phyloP scores from a whole-genome alignment of 148 eudicot genomes.

The Camellia japonica region DNA sequence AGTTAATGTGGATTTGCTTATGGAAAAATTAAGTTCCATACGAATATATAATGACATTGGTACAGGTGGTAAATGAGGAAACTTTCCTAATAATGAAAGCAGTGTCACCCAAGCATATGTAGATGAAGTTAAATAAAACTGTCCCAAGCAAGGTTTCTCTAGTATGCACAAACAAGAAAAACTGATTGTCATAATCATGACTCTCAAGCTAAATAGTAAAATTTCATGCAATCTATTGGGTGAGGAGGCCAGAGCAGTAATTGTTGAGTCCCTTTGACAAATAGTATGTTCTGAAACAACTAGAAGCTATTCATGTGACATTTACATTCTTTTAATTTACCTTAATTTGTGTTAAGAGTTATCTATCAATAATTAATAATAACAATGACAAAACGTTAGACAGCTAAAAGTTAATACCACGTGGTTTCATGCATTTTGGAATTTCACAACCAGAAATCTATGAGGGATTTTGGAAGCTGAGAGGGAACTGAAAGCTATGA shows the following conservation, averaged over 20 bases:
- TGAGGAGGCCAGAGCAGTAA: neutral
- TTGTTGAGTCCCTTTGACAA: neutral
- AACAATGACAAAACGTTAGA: neutral
- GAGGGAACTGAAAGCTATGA: neutral
- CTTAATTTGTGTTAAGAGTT: neutral
- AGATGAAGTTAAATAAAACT: neutral
- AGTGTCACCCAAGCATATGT: neutral
- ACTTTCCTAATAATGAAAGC: neutral
- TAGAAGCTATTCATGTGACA: neutral
- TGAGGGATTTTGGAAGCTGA: neutral
- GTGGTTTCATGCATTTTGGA: neutral
- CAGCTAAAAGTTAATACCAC: constrained; percentile 1
- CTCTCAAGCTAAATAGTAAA: neutral
- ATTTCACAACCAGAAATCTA: neutral
- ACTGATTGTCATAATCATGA: neutral
- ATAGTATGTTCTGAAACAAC: neutral
- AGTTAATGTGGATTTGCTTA: neutral
- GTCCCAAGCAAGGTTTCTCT: neutral
- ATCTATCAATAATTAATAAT: neutral
- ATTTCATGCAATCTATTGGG: neutral
- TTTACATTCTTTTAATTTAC: neutral
- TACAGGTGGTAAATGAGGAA: neutral
- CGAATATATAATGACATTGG: neutral
- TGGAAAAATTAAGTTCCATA: neutral
- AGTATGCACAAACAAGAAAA: neutral